phyloP scores from a whole-genome alignment of 2,329 filamentous ascomycete species.

The Neonectria sp. region DNA sequence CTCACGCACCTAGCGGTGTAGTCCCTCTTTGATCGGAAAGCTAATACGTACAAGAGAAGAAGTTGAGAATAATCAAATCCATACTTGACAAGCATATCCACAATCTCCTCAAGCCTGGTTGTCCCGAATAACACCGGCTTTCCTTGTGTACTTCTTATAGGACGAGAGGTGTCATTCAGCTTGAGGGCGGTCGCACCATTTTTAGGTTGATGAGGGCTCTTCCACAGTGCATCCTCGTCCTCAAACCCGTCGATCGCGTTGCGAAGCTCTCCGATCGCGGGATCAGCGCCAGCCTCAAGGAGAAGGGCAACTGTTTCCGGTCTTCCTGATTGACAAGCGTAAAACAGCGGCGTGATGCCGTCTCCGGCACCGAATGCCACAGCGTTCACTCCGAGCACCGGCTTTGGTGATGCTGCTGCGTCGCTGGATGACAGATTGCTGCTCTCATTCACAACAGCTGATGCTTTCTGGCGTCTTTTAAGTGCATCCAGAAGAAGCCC shows the following conservation, averaged over 20 bases:
- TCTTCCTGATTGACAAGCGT: constrained; percentile 45
- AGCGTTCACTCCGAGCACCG: constrained; percentile 16
- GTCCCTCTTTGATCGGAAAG: constrained; percentile 2
- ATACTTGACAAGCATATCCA: constrained; percentile 39
- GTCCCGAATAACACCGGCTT: neutral
- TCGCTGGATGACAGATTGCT: neutral
- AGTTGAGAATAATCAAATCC: constrained; percentile 31
- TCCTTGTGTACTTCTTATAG: neutral
- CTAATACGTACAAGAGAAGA: neutral
- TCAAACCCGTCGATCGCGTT: constrained; percentile 39
- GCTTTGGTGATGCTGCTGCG: neutral
- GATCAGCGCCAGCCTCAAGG: constrained; percentile 45
- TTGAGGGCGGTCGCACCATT: neutral
- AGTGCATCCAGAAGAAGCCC: constrained; percentile 47
- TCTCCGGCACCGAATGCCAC: neutral
- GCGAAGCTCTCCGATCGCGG: constrained; percentile 22
- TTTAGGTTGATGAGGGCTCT: neutral
- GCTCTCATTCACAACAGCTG: neutral
- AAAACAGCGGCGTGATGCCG: constrained; percentile 39
- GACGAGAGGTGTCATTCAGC: constrained; percentile 7
- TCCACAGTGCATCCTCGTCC: constrained; percentile 28
- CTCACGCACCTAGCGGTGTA: constrained; percentile 29
- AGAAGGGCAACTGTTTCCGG: constrained; percentile 48
- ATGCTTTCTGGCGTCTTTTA: neutral
- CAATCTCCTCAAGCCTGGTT: constrained; percentile 42